Conservation (phyloP, 495 filamentous ascomycete genomes). For the Penicillium chermesinum region DNA sequence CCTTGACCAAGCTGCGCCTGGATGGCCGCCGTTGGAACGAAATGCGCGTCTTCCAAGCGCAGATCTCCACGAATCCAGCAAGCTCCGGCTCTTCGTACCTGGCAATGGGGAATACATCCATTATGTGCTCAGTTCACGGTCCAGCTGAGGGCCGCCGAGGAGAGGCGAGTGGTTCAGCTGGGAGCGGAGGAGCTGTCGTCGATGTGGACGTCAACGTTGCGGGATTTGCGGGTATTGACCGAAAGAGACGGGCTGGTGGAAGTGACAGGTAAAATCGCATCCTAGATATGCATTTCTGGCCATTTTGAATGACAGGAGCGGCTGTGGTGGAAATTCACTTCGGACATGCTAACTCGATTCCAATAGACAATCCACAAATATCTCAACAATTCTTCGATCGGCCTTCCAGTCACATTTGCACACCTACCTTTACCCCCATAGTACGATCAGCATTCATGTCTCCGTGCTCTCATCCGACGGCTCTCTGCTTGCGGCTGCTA, state of each 20-base stretch:
- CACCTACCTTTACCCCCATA: constrained; percentile 85
- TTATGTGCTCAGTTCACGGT: constrained; percentile 86
- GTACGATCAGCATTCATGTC: constrained; percentile 72
- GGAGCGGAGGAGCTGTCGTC: constrained; percentile 54
- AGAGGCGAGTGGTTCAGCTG: constrained; percentile 41
- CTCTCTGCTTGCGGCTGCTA: constrained; percentile 76
- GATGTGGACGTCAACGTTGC: constrained; percentile 81
- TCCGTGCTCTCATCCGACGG: constrained; percentile 91
- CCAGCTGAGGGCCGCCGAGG: constrained; percentile 62
- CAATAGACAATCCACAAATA: constrained; percentile 68
- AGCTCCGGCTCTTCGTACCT: constrained; percentile 88
- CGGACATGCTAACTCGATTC: constrained; percentile 11
- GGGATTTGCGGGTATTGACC: constrained; percentile 82
- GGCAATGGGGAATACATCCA: constrained; percentile 93
- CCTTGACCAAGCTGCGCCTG: constrained; percentile 78
- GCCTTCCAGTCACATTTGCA: constrained; percentile 71
- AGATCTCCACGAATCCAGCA: constrained; percentile 84
- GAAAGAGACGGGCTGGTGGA: constrained; percentile 62
- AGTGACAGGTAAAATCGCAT: constrained; percentile 63
- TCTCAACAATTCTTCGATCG: constrained; percentile 67
- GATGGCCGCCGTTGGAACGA: constrained; percentile 98
- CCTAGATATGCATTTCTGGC: neutral
- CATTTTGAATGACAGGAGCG: neutral
- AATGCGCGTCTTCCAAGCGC: constrained; percentile 79
- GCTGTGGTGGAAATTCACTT: neutral